These are phyloP conservation scores for Colletotrichum noveboracense DNA, from an alignment of 2,329 filamentous ascomycete species.

Conservation along the genomic window DNA sequence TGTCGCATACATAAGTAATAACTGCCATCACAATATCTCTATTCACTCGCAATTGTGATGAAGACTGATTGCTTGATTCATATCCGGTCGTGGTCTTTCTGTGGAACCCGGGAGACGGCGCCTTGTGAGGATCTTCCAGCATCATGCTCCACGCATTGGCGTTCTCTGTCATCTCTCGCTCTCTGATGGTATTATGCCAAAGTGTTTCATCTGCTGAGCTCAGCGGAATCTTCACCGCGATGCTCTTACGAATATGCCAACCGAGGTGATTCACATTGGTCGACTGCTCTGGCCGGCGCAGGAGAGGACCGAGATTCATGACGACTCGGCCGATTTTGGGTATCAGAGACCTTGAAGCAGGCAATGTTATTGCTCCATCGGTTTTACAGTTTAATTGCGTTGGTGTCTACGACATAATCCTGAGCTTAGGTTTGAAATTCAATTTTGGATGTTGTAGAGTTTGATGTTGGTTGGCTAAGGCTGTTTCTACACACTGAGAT, in stretches of 20 bases:
- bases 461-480: not conserved
- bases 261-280: not conserved
- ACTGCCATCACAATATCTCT: too few species aligned
- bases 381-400: not conserved
- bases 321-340: accelerated
- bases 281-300: not conserved
- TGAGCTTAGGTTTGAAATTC: not conserved
- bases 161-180: not conserved
- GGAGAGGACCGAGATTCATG: not conserved
- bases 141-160: accelerated
- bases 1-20: too few species aligned
- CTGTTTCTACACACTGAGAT: not conserved
- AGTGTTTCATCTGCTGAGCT: not conserved
- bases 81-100: accelerated
- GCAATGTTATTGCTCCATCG: accelerated
- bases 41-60: too few species aligned
- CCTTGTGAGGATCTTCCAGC: not conserved
- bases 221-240: accelerated
- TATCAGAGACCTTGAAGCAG: not conserved
- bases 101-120: not conserved
- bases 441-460: too few species aligned
- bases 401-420: not conserved
- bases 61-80: not conserved
- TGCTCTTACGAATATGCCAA: not conserved
- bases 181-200: not conserved